phyloP scores from a whole-genome alignment of 78 protist genomes.

The Trichosphaerium sp. region DNA sequence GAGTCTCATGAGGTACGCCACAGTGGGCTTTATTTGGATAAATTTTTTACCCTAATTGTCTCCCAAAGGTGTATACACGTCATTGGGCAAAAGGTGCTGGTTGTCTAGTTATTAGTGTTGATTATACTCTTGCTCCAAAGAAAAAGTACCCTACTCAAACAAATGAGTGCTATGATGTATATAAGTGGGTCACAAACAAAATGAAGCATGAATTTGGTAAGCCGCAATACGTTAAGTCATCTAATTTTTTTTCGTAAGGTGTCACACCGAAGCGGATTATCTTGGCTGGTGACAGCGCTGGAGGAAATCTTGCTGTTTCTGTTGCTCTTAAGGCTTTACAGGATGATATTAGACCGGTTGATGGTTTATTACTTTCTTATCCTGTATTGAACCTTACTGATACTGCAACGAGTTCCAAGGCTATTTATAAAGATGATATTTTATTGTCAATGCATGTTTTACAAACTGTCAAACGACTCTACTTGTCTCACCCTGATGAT shows the following conservation, averaged over 20 bases:
- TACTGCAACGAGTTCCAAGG: conserved; percentile 3
- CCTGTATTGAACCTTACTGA: conserved; percentile 3
- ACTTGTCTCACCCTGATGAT: no score
- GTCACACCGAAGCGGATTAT: background rate
- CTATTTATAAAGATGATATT: conserved; percentile 8
- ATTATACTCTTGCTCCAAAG: no score
- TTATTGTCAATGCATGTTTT: conserved; percentile 2
- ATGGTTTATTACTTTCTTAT: background rate
- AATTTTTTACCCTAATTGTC: no score
- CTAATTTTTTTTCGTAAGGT: no score
- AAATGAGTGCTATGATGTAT: conserved; percentile 8
- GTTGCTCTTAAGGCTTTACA: conserved; percentile 2
- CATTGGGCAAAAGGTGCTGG: no score
- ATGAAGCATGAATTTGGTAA: background rate
- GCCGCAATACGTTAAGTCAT: no score
- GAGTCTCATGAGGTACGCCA: conserved; percentile 6
- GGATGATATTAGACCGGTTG: conserved; percentile 1
- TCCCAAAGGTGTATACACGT: conserved; percentile 16
- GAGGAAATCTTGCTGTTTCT: conserved; percentile 22
- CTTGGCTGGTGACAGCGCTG: conserved; percentile 22
- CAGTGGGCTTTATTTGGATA: no score
- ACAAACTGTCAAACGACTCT: background rate
- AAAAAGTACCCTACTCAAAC: no score
- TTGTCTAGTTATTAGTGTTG: no score
- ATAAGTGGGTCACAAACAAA: conserved; percentile 10